Percentiles rank a stretch among this genome's conserved stretches.
phyloP scores from a whole-genome alignment of 202 grass and related monocot species.

The Bolboschoenoplectus hybrid region DNA sequence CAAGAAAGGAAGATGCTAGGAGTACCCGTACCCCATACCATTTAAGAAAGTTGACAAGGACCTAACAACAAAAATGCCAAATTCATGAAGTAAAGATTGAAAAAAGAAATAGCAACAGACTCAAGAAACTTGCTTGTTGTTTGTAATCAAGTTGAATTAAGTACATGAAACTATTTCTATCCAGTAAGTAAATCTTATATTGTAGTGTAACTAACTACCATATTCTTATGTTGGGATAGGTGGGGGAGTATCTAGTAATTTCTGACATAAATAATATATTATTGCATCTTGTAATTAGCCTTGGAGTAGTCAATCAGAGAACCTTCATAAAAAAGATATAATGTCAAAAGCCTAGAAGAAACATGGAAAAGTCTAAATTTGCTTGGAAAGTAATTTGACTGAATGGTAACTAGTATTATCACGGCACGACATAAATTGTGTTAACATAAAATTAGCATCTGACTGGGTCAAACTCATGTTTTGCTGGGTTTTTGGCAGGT shows the following conservation, averaged over 20 bases:
- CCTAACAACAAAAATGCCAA: neutral
- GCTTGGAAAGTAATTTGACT: neutral
- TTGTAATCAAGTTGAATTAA: neutral
- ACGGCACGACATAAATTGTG: neutral
- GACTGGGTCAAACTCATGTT: slow-evolving; percentile 20
- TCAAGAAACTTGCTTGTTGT: neutral
- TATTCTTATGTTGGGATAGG: neutral
- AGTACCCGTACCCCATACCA: neutral
- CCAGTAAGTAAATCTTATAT: neutral
- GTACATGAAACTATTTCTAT: neutral
- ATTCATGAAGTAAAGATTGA: neutral
- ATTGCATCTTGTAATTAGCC: slow-evolving; percentile 1
- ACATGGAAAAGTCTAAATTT: neutral
- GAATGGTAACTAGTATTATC: neutral
- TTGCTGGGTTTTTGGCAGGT: slow-evolving; percentile 51
- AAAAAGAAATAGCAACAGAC: neutral
- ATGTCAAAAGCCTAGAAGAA: neutral
- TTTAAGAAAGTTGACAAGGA: neutral
- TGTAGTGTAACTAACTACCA: neutral
- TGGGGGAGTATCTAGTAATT: neutral
- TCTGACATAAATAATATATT: neutral
- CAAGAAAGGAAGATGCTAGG: neutral
- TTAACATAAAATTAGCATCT: slow-evolving; percentile 9
- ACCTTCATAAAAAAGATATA: neutral
- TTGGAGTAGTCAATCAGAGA: neutral